Conservation (phyloP, 31 red algal genomes). For the Bonnemaisonia californica region DNA sequence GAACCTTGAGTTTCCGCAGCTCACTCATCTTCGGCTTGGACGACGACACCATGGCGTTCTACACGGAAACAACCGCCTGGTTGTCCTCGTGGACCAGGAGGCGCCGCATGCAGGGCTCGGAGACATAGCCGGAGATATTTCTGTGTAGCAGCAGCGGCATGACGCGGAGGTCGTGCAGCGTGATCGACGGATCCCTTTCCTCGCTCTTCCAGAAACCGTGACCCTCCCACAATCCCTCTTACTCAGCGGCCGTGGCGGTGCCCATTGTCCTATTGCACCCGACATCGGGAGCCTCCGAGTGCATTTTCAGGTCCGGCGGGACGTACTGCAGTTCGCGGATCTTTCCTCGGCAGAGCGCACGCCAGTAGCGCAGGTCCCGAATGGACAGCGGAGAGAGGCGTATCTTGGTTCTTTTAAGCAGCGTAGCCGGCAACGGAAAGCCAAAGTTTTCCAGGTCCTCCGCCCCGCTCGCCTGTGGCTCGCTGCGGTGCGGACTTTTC, state of each 20-base stretch:
- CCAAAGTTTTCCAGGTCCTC: not conserved
- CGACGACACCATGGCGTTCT: slow-evolving; percentile 34
- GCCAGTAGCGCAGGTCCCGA: slow-evolving; percentile 9
- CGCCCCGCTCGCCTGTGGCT: not conserved
- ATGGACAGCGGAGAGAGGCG: not conserved
- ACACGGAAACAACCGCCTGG: slow-evolving; percentile 35
- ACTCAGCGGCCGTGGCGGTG: not conserved
- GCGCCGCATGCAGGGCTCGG: not conserved
- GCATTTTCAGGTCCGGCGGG: slow-evolving; percentile 12
- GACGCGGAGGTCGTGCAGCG: slow-evolving; percentile 1
- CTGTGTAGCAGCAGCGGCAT: slow-evolving; percentile 21
- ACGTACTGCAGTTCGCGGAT: not conserved
- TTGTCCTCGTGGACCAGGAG: slow-evolving; percentile 30
- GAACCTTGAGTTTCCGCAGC: slow-evolving; percentile 21
- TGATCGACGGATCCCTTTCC: slow-evolving; percentile 31
- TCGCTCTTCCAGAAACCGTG: slow-evolving; percentile 28
- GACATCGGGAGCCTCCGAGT: slow-evolving; percentile 21
- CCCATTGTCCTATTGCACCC: slow-evolving; percentile 20
- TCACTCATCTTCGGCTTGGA: slow-evolving; percentile 40
- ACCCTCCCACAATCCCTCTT: slow-evolving; percentile 29
- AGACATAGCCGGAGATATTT: slow-evolving; percentile 1
- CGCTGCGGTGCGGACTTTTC: not conserved
- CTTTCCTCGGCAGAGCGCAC: too few relatives aligned
- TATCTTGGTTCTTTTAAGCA: not conserved
- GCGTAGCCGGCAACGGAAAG: too few relatives aligned